These are phyloP conservation scores for Hypoxylon sp. DNA, from an alignment of 2,329 filamentous ascomycete genomes.

Conservation along the genomic window DNA sequence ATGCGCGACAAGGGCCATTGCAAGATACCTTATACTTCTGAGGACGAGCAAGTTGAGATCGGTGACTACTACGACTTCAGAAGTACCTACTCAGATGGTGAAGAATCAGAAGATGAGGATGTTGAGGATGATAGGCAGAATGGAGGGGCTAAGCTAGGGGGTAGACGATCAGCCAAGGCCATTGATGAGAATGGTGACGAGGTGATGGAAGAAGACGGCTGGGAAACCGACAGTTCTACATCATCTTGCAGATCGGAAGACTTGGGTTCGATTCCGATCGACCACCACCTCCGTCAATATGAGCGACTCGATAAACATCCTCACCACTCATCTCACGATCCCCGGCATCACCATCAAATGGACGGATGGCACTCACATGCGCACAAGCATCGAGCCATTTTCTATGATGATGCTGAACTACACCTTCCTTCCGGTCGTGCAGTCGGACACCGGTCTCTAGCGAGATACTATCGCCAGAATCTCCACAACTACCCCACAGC, in stretches of 20 bases:
- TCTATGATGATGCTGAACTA: constrained; percentile 92
- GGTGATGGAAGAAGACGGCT: constrained; percentile 78
- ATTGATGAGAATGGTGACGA: constrained; percentile 67
- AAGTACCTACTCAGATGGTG: constrained; percentile 90
- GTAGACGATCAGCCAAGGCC: constrained; percentile 66
- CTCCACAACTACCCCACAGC: constrained; percentile 84
- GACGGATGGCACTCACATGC: constrained; percentile 87
- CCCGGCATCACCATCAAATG: constrained; percentile 77
- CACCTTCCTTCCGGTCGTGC: constrained; percentile 91
- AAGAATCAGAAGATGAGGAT: constrained; percentile 69
- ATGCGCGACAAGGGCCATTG: constrained; percentile 98
- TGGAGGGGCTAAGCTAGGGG: constrained; percentile 78
- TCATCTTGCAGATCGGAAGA: constrained; percentile 91
- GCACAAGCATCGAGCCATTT: constrained; percentile 82
- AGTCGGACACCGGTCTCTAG: constrained; percentile 89
- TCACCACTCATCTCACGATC: constrained; percentile 79
- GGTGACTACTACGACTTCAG: constrained; percentile 98
- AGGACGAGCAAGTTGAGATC: constrained; percentile 92
- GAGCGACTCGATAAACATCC: constrained; percentile 78
- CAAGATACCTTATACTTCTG: constrained; percentile 91
- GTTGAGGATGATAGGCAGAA: constrained; percentile 62
- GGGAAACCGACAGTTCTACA: constrained; percentile 95
- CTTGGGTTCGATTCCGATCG: constrained; percentile 81
- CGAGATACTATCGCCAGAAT: constrained; percentile 93
- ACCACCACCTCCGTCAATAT: constrained; percentile 77